Base-by-base conservation (phyloP, 306 rosid genomes). In the Heteromeles arbutifolia region DNA sequence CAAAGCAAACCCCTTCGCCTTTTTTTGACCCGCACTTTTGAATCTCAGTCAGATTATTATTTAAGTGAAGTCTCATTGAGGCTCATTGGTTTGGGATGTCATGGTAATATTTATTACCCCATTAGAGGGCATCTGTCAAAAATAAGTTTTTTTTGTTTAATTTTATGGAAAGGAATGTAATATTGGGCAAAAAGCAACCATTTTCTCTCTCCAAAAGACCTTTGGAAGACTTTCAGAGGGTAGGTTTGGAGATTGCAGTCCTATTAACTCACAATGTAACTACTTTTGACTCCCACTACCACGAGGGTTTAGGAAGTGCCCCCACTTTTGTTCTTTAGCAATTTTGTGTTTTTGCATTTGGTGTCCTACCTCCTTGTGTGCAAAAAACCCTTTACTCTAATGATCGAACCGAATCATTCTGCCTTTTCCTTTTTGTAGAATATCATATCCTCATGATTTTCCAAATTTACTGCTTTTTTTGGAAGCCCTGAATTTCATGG, bases 281-380 rank as follows among this genome's bases (percentile, higher is more conserved):
- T 59, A 70, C 80, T 86, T 86, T 84, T 77, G 81, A 74, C 76
- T 77, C 74, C 73, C 83, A 74, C 76, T 79, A 72, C 73, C 83
- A 74, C 41, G 52, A 32, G 77, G 37, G 53, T 29, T 48, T 62
- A 22, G 63, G 69, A 76, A 61, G 65, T 69, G 74, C 76, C 84
- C 84, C 86, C 66, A 54, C 80, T 53, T 56, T 74, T 65, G 57
- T 59, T 76, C 26, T 69, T 50, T 22, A 22, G 54, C 34, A 25
- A 14, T 76, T 48, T 39, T 65, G 31, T 19, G 5, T 17, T 37
- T 73, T 50, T 66, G 74, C 70, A 58, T 67, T 57, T 56, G 66
- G 43, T 67, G 52, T 73, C 74, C 80, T 44, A 64, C 37, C 58
- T 18, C 72, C 76, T n/a, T 24, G 67, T 48, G 19, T 44, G 67